Percentiles rank a stretch among this genome's conserved stretches.
phyloP scores from a whole-genome alignment of 306 rosid genomes.

The Lupinus albus region DNA sequence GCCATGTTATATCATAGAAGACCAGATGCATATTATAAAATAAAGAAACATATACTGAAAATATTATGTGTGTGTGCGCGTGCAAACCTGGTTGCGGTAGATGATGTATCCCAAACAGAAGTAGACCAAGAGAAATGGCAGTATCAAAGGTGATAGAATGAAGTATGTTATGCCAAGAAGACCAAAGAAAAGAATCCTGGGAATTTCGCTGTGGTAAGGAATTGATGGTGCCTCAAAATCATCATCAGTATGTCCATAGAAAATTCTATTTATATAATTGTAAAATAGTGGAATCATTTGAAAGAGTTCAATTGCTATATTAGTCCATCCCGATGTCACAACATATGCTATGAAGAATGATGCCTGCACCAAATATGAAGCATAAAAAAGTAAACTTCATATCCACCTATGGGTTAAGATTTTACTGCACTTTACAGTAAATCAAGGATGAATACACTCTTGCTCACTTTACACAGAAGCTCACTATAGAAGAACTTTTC shows the following conservation, averaged over 20 bases:
- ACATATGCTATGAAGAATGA: constrained; percentile 81
- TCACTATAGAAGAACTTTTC: too few relatives aligned
- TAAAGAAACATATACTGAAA: constrained; percentile 5
- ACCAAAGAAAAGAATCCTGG: constrained; percentile 71
- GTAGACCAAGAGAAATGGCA: constrained; percentile 84
- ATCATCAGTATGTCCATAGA: constrained; percentile 40
- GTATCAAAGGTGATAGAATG: constrained; percentile 84
- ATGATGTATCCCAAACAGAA: constrained; percentile 73
- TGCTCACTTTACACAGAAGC: too few relatives aligned
- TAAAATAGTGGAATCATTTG: constrained; percentile 54
- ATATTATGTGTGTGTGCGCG: constrained; percentile 1
- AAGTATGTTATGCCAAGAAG: constrained; percentile 87
- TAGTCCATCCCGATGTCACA: constrained; percentile 66
- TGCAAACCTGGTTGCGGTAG: constrained; percentile 84
- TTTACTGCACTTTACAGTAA: too few relatives aligned
- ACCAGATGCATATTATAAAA: neutral
- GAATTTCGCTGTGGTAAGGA: constrained; percentile 65
- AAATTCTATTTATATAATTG: constrained; percentile 51
- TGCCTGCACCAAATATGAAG: constrained; percentile 62
- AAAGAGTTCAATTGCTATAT: constrained; percentile 64
- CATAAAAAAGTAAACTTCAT: constrained; percentile 25
- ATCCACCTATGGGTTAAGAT: constrained; percentile 3
- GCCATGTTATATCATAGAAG: neutral
- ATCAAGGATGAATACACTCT: too few relatives aligned
- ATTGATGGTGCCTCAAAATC: constrained; percentile 73